Base-by-base conservation (phyloP, 805 yeast species). In the Kodamaea laetipori region DNA sequence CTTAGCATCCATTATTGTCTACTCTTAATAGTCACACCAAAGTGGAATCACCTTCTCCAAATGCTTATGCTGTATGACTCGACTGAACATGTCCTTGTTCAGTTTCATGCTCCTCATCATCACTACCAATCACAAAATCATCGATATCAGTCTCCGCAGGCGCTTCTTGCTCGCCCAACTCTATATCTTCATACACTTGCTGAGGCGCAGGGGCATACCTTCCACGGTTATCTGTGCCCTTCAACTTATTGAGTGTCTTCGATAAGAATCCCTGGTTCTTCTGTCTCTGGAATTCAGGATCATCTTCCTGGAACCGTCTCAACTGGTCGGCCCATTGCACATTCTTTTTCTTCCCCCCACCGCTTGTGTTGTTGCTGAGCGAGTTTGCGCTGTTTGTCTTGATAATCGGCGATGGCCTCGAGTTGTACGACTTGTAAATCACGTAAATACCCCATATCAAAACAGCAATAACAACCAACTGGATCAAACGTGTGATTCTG, bases 301-400 rank as follows among this genome's bases (percentile, higher is more conserved):
- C 63, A n/a, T 60, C 66, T 12, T 59, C 64, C 46, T 67, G 66
- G 45, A 61, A 63, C 32, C 54, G 56, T 45, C 67, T 53, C 43
- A 71, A 52, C 53, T 69, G 72, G 47, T 71, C 76, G 8, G 76
- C 76, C 77, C 77, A 71, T 55, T 66, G 75, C 11, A 71, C 77
- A 39, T 70, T 71, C 55, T 71, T 71, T 58, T 69, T 70, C 41
- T 59, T 64, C 1, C 64, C 62, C 5, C 36, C 31, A 3, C 30
- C 19, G 13, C 39, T 15, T 26, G 21, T 12, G 32, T 37, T 37
- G 11, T 19, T 35, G 2, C 57, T 39, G 4, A 67, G 54, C 5
- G 69, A 59, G 16, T 13, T 17, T 25, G 33, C 24, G 6, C 8
- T 27, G 24, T 18, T 26, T 4, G 40, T 13, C 43, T 66, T 68